These are phyloP conservation scores for Suillus plorans DNA, from an alignment of 768 basidiomycete species.

Conservation along the genomic window DNA sequence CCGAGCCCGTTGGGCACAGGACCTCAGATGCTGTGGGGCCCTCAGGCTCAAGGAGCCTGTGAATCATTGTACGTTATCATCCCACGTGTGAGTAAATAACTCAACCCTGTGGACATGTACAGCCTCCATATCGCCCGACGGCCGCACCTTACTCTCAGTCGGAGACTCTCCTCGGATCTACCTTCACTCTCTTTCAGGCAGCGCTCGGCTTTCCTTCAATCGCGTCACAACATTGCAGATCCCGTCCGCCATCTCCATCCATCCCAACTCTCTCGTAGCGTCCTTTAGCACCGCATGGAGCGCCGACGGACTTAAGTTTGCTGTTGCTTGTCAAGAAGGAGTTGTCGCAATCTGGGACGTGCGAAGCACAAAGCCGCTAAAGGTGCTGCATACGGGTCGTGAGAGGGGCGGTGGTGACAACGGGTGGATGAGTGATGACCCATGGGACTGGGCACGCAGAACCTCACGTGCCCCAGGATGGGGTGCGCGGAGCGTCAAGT, in stretches of 20 bases:
- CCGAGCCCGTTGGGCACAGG: slow-evolving; percentile 38
- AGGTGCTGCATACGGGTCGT: slow-evolving; percentile 60
- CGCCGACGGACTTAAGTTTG: slow-evolving; percentile 73
- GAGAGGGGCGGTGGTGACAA: slow-evolving; percentile 41
- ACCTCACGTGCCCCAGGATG: slow-evolving; percentile 68
- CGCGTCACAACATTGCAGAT: slow-evolving; percentile 69
- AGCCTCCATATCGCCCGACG: slow-evolving; percentile 92
- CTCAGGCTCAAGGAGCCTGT: slow-evolving; percentile 67
- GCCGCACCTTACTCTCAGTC: slow-evolving; percentile 81
- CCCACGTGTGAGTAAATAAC: slow-evolving; percentile 2
- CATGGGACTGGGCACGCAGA: slow-evolving; percentile 67
- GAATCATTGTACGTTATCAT: slow-evolving; percentile 67
- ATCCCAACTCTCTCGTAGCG: slow-evolving; percentile 52
- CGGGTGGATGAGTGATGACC: slow-evolving; percentile 61
- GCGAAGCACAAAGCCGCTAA: slow-evolving; percentile 67
- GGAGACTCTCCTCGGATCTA: slow-evolving; percentile 89
- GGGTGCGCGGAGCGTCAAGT: slow-evolving; percentile 86
- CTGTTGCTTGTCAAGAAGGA: slow-evolving; percentile 82
- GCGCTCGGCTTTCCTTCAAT: slow-evolving; percentile 57
- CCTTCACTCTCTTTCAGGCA: slow-evolving; percentile 75
- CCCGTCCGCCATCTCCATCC: slow-evolving; percentile 51
- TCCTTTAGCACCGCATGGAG: slow-evolving; percentile 84
- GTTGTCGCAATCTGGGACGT: slow-evolving; percentile 83
- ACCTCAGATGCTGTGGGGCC: slow-evolving; percentile 49
- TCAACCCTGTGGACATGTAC: slow-evolving; percentile 13